A percentile compares a stretch with the other conserved stretches of the same genome.
These are phyloP conservation scores for Pythium vanterpoolii DNA, from an alignment of 352 stramenopile species.

Conservation along the genomic window DNA sequence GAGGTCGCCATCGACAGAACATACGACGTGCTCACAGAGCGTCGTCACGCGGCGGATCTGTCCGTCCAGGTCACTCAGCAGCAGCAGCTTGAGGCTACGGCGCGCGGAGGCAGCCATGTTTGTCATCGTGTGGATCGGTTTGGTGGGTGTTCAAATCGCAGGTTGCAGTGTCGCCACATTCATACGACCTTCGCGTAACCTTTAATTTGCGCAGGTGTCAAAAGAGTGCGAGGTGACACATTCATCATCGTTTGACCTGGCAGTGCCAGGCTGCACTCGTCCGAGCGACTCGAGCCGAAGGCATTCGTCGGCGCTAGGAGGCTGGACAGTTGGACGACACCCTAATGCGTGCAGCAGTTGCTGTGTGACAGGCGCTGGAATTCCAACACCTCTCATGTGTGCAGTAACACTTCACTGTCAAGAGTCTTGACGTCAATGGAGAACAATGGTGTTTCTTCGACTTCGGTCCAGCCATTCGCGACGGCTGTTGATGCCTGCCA, in stretches of 20 bases:
- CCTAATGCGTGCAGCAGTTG: no score
- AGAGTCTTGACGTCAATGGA: not conserved
- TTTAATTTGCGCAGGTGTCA: not conserved
- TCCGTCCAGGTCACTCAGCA: slow-evolving; percentile 68
- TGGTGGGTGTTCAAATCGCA: not conserved
- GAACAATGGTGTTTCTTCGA: not conserved
- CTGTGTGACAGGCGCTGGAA: not conserved
- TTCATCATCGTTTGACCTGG: not conserved
- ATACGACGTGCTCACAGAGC: slow-evolving; percentile 72
- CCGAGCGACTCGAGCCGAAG: not conserved
- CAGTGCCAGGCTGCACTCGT: not conserved
- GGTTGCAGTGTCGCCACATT: slow-evolving; percentile 3
- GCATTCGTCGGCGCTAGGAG: no score
- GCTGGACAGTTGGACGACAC: no score
- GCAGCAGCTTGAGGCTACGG: slow-evolving; percentile 71
- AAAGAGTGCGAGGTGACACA: not conserved
- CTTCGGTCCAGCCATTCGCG: not conserved
- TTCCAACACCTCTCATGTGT: not conserved
- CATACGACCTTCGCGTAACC: slow-evolving; percentile 15
- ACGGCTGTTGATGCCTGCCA: not conserved
- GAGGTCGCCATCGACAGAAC: slow-evolving; percentile 59
- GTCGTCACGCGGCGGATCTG: slow-evolving; percentile 67
- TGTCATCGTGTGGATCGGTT: not conserved
- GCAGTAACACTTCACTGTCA: not conserved
- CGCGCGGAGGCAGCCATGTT: slow-evolving; percentile 7